Base-by-base conservation (phyloP, 2,329 filamentous ascomycete species). In the Sordariomycetes sp. region DNA sequence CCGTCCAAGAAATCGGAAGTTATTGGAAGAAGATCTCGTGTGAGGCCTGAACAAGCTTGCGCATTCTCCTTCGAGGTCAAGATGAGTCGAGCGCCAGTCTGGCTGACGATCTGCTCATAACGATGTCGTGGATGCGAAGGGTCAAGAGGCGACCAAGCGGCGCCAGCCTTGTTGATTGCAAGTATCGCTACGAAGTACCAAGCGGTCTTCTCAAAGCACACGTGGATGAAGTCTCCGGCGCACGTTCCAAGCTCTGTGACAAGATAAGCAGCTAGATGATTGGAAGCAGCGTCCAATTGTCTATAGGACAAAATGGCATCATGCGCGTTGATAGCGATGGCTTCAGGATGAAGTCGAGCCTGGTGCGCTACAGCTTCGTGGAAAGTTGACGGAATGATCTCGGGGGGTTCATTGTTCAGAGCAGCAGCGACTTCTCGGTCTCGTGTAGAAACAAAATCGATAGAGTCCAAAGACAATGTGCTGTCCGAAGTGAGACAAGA, bases 291-390 rank as follows among this genome's bases (percentile, higher is more conserved):
- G n/a, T n/a, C n/a, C n/a, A n/a, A n/a, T 27, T 35, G 16, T 6
- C 16, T 19, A 30, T 35, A 35, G 14, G 33, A 20, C 14, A 29
- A 21, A 19, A 30, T 15, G 39, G 62, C 61, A 36, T 66, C 63
- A 60, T 61, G 66, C 3, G 63, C 62, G 30, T 58, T 45, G 21
- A 66, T 53, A 23, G 31, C n/a, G n/a, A n/a, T n/a, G n/a, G n/a
- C n/a, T n/a, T n/a, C n/a, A 17, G 63, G 59, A n/a, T n/a, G n/a
- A n/a, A n/a, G n/a, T n/a, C n/a, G n/a, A n/a, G n/a, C n/a, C n/a
- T n/a, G n/a, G n/a, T n/a, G n/a, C n/a, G n/a, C n/a, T n/a, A n/a
- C n/a, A n/a, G n/a, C n/a, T n/a, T n/a, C n/a, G n/a, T n/a, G n/a
- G n/a, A n/a, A n/a, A n/a, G n/a, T n/a, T n/a, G n/a, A n/a, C n/a